Evolutionary conservation across 352 stramenopile genomes (phyloP).

Genomic region (Pythium pyrilobum): DNA sequence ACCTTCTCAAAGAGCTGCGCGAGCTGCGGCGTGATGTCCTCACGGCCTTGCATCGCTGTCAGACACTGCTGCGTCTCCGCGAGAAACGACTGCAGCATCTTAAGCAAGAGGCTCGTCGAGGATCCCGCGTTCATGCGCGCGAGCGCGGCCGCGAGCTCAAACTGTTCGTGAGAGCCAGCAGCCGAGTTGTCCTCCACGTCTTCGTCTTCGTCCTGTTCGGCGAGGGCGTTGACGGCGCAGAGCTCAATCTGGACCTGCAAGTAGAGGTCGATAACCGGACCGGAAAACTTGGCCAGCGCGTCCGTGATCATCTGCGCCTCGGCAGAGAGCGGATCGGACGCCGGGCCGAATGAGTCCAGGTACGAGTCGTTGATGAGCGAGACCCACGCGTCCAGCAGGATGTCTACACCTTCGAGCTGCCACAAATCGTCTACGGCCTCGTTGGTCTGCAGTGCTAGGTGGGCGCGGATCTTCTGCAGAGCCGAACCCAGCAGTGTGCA

Average conservation of each 20-base stretch:
- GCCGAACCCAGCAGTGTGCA: slow-evolving; percentile 67
- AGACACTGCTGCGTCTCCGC: slow-evolving; percentile 38
- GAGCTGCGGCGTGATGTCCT: slow-evolving; percentile 49
- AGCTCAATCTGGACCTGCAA: slow-evolving; percentile 71
- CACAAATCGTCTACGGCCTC: slow-evolving; percentile 71
- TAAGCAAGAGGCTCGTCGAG: slow-evolving; percentile 46
- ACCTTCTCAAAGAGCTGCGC: slow-evolving; percentile 74
- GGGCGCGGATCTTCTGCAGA: slow-evolving; percentile 53
- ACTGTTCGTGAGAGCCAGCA: slow-evolving; percentile 55
- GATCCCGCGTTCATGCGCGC: slow-evolving; percentile 57
- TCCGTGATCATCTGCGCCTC: slow-evolving; percentile 33
- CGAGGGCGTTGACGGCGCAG: slow-evolving; percentile 53
- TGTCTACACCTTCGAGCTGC: slow-evolving; percentile 75
- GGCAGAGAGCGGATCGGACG: slow-evolving; percentile 14
- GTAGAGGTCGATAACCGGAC: slow-evolving; percentile 68
- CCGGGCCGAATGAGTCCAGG: slow-evolving; percentile 28
- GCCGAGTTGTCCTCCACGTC: slow-evolving; percentile 78
- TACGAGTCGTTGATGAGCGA: slow-evolving; percentile 55
- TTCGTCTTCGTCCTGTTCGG: slow-evolving; percentile 76
- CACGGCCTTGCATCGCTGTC: slow-evolving; percentile 31
- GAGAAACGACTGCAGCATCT: slow-evolving; percentile 59
- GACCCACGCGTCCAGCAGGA: slow-evolving; percentile 80
- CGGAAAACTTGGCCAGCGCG: slow-evolving; percentile 50
- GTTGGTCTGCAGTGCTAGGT: slow-evolving; percentile 36
- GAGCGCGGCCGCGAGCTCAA: slow-evolving; percentile 64